Base-by-base conservation (phyloP, 108 stramenopile genomes). In the Nannochloropsis oceanica region DNA sequence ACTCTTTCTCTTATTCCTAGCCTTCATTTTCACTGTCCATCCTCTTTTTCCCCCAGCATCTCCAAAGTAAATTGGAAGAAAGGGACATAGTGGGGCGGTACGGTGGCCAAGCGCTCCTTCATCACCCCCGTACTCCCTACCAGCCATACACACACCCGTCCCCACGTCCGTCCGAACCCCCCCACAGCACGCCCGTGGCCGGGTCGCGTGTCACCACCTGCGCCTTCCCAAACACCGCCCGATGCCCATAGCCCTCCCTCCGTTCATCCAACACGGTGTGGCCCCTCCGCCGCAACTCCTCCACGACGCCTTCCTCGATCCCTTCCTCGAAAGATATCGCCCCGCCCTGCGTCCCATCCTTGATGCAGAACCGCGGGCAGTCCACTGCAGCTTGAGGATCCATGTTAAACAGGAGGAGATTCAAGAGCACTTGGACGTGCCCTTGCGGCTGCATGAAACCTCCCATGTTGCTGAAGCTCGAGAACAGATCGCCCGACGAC, bases 381-480 rank as follows among this genome's bases (percentile, higher is more conserved):
- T 98, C 98, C 42, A 97, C 89, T 7, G 98, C 96, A 73, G 90
- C 92, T 89, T 95, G 92, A 14, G 90, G 89, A 43, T 91, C 92
- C 82, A 90, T 79, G 42, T 93, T 92, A 82, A 91, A 87, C 42
- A 94, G 91, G 25, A 97, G 87, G 85, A 97, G 88, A 80, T 92
- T 90, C 24, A 93, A 86, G 10, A 96, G 93, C n/a, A 97, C 85
- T 87, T 97, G 96, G 86, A 97, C 79, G 88, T 99, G 98, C 18
- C 96, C 97, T 89, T 96, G 96, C 0, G 98, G 96, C 89, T 99
- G 98, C 96, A 97, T 97, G 90, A 95, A 95, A 18, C 95, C 96
- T 25, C 98, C 98, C 98, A 99, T 99, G 86, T 96, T 95, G 79
- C 91, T 92, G 42, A 97, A 85, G 2, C 95, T 93, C 11, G 95